Base-by-base conservation (phyloP, 306 rosid genomes). In the Castanospermum australe region DNA sequence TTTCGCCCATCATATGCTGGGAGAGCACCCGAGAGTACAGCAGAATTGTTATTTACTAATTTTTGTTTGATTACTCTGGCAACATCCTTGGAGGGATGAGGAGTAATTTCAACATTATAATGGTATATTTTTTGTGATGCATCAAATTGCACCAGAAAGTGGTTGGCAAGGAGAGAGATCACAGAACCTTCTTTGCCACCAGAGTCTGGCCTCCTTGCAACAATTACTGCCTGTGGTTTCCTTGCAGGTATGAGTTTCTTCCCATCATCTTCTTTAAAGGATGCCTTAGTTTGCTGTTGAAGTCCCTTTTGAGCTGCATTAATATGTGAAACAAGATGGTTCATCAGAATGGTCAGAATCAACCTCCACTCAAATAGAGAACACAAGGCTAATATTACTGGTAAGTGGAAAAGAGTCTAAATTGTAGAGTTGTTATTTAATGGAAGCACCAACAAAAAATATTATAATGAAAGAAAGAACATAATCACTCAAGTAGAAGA, bases 1-100 rank as follows among this genome's bases (percentile, higher is more conserved):
- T 86, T 91, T 21, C 97, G 89, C 73, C 99, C 99, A 82, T 96
- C 99, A 73, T 87, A 96, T 10, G 98, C 96, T 0, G 98, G 99
- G 12, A 65, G n/a, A 47, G 99, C 88, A 56, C 94, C 94, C 2
- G 87, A 96, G 33, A 96, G 96, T 65, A 84, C 47, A 64, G 15
- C 82, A 6, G 94, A 73, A 83, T 90, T 91, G 50, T 83, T 93
- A 45, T 84, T 82, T 1, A 93, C 91, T 77, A 96, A 70, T n/a
- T 90, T 93, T 73, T 89, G 93, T 74, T 96, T 96, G 84, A 96
- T 91, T 87, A 51, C 74, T 65, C 97, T 80, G 14, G 98, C 91
- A 32, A 93, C 71, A 61, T 91, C 97, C 87, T 91, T 96, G 64
- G 99, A 90, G 25, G 99, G 98, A 63, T 79, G 85, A 18, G 99